Base-by-base conservation (phyloP, 1,284 basidiomycete species). In the Malassezia obtusa region DNA sequence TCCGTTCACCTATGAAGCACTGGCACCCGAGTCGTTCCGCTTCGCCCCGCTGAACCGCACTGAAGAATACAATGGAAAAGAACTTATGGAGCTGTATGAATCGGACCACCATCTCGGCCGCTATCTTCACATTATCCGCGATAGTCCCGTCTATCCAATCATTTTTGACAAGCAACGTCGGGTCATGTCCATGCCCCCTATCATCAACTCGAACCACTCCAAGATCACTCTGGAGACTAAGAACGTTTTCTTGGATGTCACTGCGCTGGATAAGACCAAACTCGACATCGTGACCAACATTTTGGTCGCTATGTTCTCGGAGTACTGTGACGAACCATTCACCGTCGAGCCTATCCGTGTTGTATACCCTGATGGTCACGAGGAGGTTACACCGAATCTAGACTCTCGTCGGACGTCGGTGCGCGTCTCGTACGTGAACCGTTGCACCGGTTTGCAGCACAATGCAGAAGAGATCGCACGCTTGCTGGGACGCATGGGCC, bases 191-290 rank as follows among this genome's bases (percentile, higher is more conserved):
- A 90, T 98, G 85, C 94, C 94, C 25, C 94, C 94, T 2, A 95
- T 99, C 75, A 74, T 74, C 63, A 74, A 74, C 62, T 68, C 67
- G 31, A 60, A 67, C 24, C 63, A 89, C 77, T 94, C 89, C 73
- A 98, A 96, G 79, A 98, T 99, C 68, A 88, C 89, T 0, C 79
- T 95, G 60, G 84, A 90, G 74, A 98, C 94, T 12, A 82, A 80
- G 55, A 95, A 98, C 76, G 80, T 98, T 72, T 95, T 96, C 76
- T 87, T 99, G 64, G 94, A 99, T 75, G 83, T 89, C 41, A 98
- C 94, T 6, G 92, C 90, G 7, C 92, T 89, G n/a, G 94, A 99
- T 75, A 83, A 89, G 75, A 96, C 92, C 41, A 98, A 96, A 77
- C 81, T 98, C 50, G 84, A 84, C 65, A 90, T 95, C 60, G 94